Evolutionary conservation across 1,284 basidiomycete genomes (phyloP), one percentile per base, ranked within the genome.

Genomic region (Malassezia sympodialis): DNA sequence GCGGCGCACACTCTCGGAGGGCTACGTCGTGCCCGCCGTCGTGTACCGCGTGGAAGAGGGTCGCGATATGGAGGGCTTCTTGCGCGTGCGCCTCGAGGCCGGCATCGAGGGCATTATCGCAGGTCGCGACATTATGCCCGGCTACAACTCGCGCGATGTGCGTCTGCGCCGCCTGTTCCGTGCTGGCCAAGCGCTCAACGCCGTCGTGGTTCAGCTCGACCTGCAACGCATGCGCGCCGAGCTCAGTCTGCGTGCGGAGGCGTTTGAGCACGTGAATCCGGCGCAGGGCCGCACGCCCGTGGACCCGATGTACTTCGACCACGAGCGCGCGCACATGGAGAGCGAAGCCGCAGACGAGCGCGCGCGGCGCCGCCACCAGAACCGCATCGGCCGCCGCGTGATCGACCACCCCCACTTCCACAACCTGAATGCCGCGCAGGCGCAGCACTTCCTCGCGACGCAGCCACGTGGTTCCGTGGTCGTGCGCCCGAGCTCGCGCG

Each of bases 321-420:
- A 79, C 14, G 75, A 79, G 23, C 83, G 82, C 53, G 79, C 80
- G 49, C 80, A 83, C 37, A 83, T 83, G 54, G 88, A 93, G 69
- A 77, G 79, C 57, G 85, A 88, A 51, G 79, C 88, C n/a, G 66
- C 71, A 54, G 80, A 85, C 56, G 82, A 80, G n/a, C 81, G 87
- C 61, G 90, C 88, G 78, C 91, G 90, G 83, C 89, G 74, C 83
- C 83, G 41, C 82, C 86, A 72, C 79, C 82, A 69, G 81, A 83
- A 50, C 45, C 67, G 69, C 52, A 83, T 89, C 42, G 63, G 64
- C 51, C 62, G 60, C 37, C 81, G 94, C 24, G 84, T 93, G 44
- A 89, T 98, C 79, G 91, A 96, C 74, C 94, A 99, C 75, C 94
- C 94, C 3, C 91, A 96, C 77, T 99, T 96, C 82, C 88, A 93